Percentiles rank a stretch among this genome's conserved stretches.
These are phyloP conservation scores for Aspergillus funiculosus DNA, from an alignment of 495 filamentous ascomycete genomes.

Conservation along the genomic window DNA sequence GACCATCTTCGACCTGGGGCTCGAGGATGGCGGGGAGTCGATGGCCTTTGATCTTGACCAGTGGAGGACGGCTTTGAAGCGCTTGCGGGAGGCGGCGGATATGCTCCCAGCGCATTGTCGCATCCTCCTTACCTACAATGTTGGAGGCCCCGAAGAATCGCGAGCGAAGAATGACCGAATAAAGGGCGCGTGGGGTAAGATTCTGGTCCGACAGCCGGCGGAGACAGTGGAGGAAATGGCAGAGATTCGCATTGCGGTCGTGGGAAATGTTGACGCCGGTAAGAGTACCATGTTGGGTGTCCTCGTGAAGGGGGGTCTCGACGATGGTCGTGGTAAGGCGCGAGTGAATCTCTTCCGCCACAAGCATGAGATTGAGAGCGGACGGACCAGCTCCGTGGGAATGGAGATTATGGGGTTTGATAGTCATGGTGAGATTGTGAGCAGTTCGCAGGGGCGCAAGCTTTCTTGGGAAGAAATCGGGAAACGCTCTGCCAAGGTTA, in stretches of 20 bases:
- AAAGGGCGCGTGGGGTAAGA: conserved; percentile 68
- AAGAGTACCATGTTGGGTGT: conserved; percentile 97
- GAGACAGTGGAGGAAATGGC: conserved; percentile 77
- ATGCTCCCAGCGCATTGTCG: conserved; percentile 66
- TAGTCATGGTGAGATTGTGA: conserved; percentile 75
- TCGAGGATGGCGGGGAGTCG: conserved; percentile 87
- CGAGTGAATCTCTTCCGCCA: conserved; percentile 96
- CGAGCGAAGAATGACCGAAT: conserved; percentile 56
- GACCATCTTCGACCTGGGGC: conserved; percentile 83
- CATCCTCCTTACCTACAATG: conserved; percentile 79
- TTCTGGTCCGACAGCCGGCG: conserved; percentile 73
- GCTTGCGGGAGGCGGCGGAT: conserved; percentile 60
- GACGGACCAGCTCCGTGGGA: conserved; percentile 90
- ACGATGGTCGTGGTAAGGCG: conserved; percentile 91
- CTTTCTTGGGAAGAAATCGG: conserved; percentile 98
- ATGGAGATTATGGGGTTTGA: conserved; percentile 99
- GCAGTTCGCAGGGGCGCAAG: conserved; percentile 76
- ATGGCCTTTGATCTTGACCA: conserved; percentile 76
- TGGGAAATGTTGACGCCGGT: conserved; percentile 95
- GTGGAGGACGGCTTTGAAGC: conserved; percentile 68
- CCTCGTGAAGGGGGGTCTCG: conserved; percentile 88
- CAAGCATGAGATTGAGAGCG: conserved; percentile 95
- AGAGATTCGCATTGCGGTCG: conserved; percentile 94
- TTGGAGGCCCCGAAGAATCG: conserved; percentile 72
- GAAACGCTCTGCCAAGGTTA: conserved; percentile 88